Evolutionary conservation across 805 yeast genomes (phyloP).

Genomic region (Candida xyloterini): DNA sequence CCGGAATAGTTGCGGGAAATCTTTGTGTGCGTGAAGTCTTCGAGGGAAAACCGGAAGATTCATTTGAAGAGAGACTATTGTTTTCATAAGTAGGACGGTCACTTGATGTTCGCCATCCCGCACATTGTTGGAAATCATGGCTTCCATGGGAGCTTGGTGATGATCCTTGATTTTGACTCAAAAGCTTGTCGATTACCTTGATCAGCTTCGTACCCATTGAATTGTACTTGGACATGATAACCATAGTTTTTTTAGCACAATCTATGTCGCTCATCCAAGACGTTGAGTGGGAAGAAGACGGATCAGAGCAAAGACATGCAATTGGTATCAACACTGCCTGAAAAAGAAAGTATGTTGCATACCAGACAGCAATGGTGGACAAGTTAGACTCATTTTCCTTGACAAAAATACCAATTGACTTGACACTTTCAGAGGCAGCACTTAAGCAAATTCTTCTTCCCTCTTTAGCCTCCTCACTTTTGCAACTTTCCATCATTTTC

Average conservation of each 20-base stretch:
- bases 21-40: background rate
- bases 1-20: background rate
- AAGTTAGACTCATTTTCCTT: conserved; percentile 21
- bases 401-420: conserved; percentile 43
- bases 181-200: conserved; percentile 42
- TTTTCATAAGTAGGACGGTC: background rate
- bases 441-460: conserved; percentile 50
- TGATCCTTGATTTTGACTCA: conserved; percentile 9
- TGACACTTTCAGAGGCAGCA: conserved; percentile 51
- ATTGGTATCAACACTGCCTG: conserved; percentile 62
- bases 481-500: conserved; percentile 30
- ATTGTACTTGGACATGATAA: conserved; percentile 39
- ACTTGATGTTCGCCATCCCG: background rate
- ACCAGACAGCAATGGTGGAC: conserved; percentile 57
- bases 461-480: conserved; percentile 43
- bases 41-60: background rate
- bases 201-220: conserved; percentile 45
- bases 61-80: background rate
- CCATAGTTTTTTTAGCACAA: conserved; percentile 39
- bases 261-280: conserved; percentile 45
- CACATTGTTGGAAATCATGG: background rate
- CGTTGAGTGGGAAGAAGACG: conserved; percentile 41
- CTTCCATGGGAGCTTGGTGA: background rate
- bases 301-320: conserved; percentile 51
- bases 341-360: conserved; percentile 59